Base-by-base conservation (phyloP, 768 basidiomycete species). In the Glaciozyma antarctica region DNA sequence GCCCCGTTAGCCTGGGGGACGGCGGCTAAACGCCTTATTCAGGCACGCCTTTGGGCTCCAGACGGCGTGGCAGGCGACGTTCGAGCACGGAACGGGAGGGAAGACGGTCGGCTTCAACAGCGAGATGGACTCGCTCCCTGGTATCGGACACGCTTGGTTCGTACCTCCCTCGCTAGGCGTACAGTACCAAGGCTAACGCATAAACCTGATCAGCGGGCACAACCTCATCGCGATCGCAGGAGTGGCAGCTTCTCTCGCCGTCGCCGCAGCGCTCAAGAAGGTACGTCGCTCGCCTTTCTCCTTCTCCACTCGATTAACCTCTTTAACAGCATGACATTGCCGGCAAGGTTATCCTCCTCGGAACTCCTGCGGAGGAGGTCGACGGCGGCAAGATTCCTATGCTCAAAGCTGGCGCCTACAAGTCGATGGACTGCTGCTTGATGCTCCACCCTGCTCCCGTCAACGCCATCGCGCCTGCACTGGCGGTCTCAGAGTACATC, bases 371-470 rank as follows among this genome's bases (percentile, higher is more conserved):
- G 12, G 68, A 69, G 52, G 64, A 58, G 41, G 86, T 2, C 86
- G 88, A 5, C 34, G 79, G 80, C 28, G 89, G 88, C 8, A 91
- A 91, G 72, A 78, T 84, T 4, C 76, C 79, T 4, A 78, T 90
- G n/a, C 80, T 88, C 38, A 81, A 88, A 24, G 79, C 80, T 34
- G 88, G 84, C 22, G 86, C 84, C 22, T 90, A 90, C 73, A 77
- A 86, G 58, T 85, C 80, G 10, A 88, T 91, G 84, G 30, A 32
- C 34, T 24, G 15, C 86, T 89, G 86, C 88, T 88, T 69, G 87
- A 89, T 21, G 87, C 86, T 48, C 85, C 88, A 89, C 1, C 87
- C 87, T 2, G 80, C 83, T 7, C 81, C 81, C 10, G 86, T 84
- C 53, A 54, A 38, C 82, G 86, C 45, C 86, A 84, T 66, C 77